Base-by-base conservation (phyloP, 805 yeast species). In the Metschnikowia dekortorum region DNA sequence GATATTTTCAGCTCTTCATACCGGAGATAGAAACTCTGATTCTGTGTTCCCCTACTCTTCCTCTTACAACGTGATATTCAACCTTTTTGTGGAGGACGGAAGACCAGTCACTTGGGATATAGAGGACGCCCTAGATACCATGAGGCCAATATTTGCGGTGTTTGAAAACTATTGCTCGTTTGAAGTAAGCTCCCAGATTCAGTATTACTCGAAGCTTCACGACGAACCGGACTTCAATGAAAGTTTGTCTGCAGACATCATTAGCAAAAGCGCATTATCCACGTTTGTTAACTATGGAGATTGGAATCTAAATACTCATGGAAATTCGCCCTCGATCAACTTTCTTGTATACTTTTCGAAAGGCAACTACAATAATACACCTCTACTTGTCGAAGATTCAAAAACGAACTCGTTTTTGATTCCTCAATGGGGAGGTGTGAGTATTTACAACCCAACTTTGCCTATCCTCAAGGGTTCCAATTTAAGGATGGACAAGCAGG, bases 401-500 rank as follows among this genome's bases (percentile, higher is more conserved):
- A 48, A 47, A 60, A 70, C 82, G 43, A 84, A 78, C 64, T 81
- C 84, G 48, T 90, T 85, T 61, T 66, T 87, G 42, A 81, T 92
- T 22, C 96, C 97, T 7, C 96, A 87, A 67, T 91, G 96, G 88
- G 95, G 94, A 9, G 96, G 97, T 54, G 80, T 88, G 50, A 66
- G 71, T 60, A 70, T 85, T 55, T 61, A 70, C 63, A 75, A 84
- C 60, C 63, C 68, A 34, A 52, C 65, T n/a, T 50, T 64, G 37
- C 68, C 69, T 13, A 33, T 54, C 39, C 38, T 56, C 31, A 39
- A 39, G 8, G 61, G 54, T 5, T 43, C 50, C 14, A 44, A 50
- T 8, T 53, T 64, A 39, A 55, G 57, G 2, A 56, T 84, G n/a
- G 57, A 67, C 2, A 64, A 67, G 34, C 67, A 62, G 1, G 84